Evolutionary conservation across 2,329 filamentous ascomycete genomes (phyloP).

Genomic region (Aureobasidium musti): DNA sequence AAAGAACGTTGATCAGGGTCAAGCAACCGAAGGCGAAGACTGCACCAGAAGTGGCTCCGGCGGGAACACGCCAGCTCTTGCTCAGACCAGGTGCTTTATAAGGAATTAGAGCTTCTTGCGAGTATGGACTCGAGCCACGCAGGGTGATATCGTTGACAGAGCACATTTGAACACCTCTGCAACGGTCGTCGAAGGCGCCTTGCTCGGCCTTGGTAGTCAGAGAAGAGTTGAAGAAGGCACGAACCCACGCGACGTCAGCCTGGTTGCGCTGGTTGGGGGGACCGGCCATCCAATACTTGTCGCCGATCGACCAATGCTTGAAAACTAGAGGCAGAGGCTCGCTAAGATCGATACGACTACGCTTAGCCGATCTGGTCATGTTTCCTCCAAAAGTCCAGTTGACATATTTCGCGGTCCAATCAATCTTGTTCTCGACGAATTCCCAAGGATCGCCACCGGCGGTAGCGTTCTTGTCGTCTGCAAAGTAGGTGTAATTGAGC

Average conservation of each 20-base stretch:
- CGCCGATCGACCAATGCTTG: slow-evolving; percentile 54
- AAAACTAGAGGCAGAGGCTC: slow-evolving; percentile 49
- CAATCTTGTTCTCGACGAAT: slow-evolving; percentile 51
- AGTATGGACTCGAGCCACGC: slow-evolving; percentile 13
- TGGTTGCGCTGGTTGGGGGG: slow-evolving; percentile 46
- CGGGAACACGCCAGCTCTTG: slow-evolving; percentile 10
- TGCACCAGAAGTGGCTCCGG: background rate
- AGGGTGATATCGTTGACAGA: slow-evolving; percentile 19
- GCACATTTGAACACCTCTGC: background rate
- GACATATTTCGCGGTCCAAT: slow-evolving; percentile 50
- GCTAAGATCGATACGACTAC: slow-evolving; percentile 43
- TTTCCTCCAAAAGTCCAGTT: slow-evolving; percentile 49
- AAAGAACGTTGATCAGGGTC: slow-evolving; percentile 19
- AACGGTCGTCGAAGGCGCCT: slow-evolving; percentile 5
- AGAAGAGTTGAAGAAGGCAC: slow-evolving; percentile 56
- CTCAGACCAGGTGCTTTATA: slow-evolving; percentile 5
- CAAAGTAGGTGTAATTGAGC: slow-evolving; percentile 45
- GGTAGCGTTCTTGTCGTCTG: slow-evolving; percentile 33
- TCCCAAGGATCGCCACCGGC: slow-evolving; percentile 46
- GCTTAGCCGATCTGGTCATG: slow-evolving; percentile 41
- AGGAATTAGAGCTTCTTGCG: background rate
- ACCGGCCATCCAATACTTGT: slow-evolving; percentile 49
- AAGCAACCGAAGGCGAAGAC: slow-evolving; percentile 15
- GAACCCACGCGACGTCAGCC: slow-evolving; percentile 51
- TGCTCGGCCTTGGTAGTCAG: slow-evolving; percentile 38